A percentile compares a stretch with the other conserved stretches of the same genome.
phyloP scores from a whole-genome alignment of 2,329 filamentous ascomycete species.

The Ophiostoma quercus region DNA sequence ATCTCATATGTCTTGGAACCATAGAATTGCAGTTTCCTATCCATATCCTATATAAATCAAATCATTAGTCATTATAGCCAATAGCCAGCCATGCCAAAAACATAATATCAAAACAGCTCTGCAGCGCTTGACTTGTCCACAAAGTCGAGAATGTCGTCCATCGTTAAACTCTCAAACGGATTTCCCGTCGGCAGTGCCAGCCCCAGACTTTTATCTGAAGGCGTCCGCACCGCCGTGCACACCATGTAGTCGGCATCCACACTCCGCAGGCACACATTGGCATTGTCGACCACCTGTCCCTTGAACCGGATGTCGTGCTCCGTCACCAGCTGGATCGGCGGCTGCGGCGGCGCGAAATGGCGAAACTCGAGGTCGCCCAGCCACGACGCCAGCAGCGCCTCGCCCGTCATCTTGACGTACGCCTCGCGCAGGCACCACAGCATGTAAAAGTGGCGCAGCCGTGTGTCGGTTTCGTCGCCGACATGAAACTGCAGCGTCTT shows the following conservation, averaged over 20 bases:
- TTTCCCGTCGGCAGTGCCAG: conserved; percentile 37
- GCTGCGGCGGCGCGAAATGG: conserved; percentile 50
- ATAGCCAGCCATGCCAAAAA: background rate
- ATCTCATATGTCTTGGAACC: background rate
- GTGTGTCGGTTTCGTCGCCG: conserved; percentile 45
- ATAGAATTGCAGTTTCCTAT: background rate
- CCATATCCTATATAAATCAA: background rate
- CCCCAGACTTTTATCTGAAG: conserved; percentile 35
- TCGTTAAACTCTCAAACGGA: conserved; percentile 40
- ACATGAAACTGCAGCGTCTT: conserved; percentile 40
- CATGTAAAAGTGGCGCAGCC: conserved; percentile 67
- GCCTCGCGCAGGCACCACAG: conserved; percentile 76
- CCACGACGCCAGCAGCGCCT: conserved; percentile 70
- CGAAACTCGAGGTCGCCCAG: conserved; percentile 64
- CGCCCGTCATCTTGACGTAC: conserved; percentile 77
- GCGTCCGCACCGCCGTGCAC: conserved; percentile 46
- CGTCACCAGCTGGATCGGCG: conserved; percentile 33
- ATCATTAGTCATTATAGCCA: background rate
- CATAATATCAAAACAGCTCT: background rate
- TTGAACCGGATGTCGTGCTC: conserved; percentile 39
- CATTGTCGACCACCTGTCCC: conserved; percentile 39
- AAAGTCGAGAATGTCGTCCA: conserved; percentile 44
- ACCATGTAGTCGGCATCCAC: conserved; percentile 51
- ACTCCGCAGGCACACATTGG: conserved; percentile 42
- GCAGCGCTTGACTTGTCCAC: conserved; percentile 35